Evolutionary conservation across 192 early-diverging fungal genomes (phyloP).

Genomic region (Entomortierella lignicola): DNA sequence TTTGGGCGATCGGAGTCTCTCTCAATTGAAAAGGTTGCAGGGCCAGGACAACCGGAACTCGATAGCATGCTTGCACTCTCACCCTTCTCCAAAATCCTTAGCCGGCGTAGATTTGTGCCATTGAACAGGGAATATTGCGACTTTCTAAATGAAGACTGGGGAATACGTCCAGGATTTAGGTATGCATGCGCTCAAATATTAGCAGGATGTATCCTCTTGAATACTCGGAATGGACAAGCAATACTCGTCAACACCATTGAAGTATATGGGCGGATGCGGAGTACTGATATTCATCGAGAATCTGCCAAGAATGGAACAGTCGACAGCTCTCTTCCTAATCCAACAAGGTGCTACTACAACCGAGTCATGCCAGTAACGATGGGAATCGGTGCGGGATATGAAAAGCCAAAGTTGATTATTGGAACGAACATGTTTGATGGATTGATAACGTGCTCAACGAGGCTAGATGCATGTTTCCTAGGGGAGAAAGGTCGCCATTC

Average conservation of each 20-base stretch:
- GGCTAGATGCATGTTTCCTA: background rate
- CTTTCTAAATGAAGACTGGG: slow-evolving; percentile 33
- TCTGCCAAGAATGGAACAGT: slow-evolving; percentile 8
- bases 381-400: too few species aligned
- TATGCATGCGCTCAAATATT: slow-evolving; percentile 23
- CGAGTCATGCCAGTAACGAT: slow-evolving; percentile 19
- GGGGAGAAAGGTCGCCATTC: background rate
- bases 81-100: slow-evolving; percentile 21
- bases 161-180: slow-evolving; percentile 14
- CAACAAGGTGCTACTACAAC: slow-evolving; percentile 9
- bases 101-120: slow-evolving; percentile 9
- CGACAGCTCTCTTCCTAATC: slow-evolving; percentile 11
- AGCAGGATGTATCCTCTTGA: slow-evolving; percentile 27
- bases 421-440: too few species aligned
- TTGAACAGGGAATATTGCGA: slow-evolving; percentile 26
- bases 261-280: slow-evolving; percentile 22
- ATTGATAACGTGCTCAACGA: background rate
- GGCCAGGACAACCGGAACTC: too few species aligned
- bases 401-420: too few species aligned
- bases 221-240: slow-evolving; percentile 26
- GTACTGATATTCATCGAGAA: slow-evolving; percentile 27
- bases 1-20: too few species aligned
- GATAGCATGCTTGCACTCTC: background rate
- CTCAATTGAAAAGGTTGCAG: too few species aligned
- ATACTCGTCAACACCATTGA: slow-evolving; percentile 27